These are phyloP conservation scores for Papiliotrema nemorosa DNA, from an alignment of 1,284 basidiomycete species.

Conservation along the genomic window DNA sequence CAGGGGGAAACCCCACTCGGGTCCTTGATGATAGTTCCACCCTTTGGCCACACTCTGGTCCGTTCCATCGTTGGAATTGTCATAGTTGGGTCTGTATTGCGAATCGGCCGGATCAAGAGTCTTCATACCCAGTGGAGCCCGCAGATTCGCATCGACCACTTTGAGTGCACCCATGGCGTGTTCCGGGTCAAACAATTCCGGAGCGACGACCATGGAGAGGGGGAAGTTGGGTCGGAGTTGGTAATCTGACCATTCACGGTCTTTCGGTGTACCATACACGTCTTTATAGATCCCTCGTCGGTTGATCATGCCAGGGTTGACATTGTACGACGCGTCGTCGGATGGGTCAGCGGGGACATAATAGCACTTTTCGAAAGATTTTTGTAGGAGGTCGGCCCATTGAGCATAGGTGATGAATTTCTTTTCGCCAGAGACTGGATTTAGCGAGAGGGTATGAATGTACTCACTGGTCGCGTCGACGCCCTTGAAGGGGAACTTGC, in stretches of 20 bases:
- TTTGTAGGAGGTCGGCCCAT: slow-evolving; percentile 81
- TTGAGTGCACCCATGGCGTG: slow-evolving; percentile 75
- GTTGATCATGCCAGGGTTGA: slow-evolving; percentile 72
- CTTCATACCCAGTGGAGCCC: slow-evolving; percentile 87
- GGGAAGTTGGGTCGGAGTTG: slow-evolving; percentile 90
- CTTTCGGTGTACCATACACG: slow-evolving; percentile 80
- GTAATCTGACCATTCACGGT: slow-evolving; percentile 93
- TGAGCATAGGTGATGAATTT: slow-evolving; percentile 79
- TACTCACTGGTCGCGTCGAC: slow-evolving; percentile 72
- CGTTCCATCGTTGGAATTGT: slow-evolving; percentile 83
- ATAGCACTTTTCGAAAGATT: slow-evolving; percentile 84
- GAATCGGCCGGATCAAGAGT: slow-evolving; percentile 80
- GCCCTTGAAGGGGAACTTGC: slow-evolving; percentile 85
- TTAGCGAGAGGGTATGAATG: background rate
- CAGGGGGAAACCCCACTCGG: slow-evolving; percentile 88
- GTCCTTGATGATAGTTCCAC: slow-evolving; percentile 64
- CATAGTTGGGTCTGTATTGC: slow-evolving; percentile 84
- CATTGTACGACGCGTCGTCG: slow-evolving; percentile 68
- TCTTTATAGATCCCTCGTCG: slow-evolving; percentile 98
- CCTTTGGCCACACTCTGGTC: slow-evolving; percentile 83
- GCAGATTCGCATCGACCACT: slow-evolving; percentile 69
- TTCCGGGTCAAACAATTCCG: slow-evolving; percentile 81
- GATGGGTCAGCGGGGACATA: slow-evolving; percentile 77
- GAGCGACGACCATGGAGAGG: slow-evolving; percentile 95
- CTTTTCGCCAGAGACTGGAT: slow-evolving; percentile 66